These are phyloP conservation scores for Plasmodium gonderi DNA, from an alignment of 169 alveolate genomes.

Conservation along the genomic window DNA sequence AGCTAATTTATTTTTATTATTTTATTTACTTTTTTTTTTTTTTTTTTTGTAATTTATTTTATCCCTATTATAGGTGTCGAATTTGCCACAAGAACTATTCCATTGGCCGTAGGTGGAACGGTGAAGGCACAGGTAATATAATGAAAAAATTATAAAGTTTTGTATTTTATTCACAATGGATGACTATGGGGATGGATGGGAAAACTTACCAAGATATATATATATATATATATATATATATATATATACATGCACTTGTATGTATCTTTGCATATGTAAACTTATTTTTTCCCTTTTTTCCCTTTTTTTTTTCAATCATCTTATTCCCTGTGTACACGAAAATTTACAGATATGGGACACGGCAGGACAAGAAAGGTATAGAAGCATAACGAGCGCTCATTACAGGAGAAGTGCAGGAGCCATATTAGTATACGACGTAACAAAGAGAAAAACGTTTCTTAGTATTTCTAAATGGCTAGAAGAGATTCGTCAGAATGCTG, in stretches of 20 bases:
- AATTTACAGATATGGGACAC: constrained; percentile 94
- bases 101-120: constrained; percentile 95
- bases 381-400: constrained; percentile 95
- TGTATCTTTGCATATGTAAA: too few relatives aligned
- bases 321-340: constrained; percentile 26
- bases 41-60: too few relatives aligned
- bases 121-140: constrained; percentile 95
- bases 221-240: not conserved
- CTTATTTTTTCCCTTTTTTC: not conserved
- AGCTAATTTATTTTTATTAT: not conserved
- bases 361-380: constrained; percentile 96
- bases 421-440: constrained; percentile 94
- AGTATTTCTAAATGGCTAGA: constrained; percentile 95
- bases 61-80: constrained; percentile 92
- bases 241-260: not conserved
- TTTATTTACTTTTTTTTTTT: not conserved
- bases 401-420: constrained; percentile 98
- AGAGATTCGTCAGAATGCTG: constrained; percentile 97
- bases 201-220: not conserved
- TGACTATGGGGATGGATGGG: too few relatives aligned
- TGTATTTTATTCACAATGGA: constrained; percentile 13
- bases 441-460: constrained; percentile 91
- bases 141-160: constrained; percentile 65
- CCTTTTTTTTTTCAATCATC: not conserved
- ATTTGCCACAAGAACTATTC: constrained; percentile 98